These are phyloP conservation scores for Phaffia rhodozyma DNA, from an alignment of 1,284 basidiomycete species.

Conservation along the genomic window DNA sequence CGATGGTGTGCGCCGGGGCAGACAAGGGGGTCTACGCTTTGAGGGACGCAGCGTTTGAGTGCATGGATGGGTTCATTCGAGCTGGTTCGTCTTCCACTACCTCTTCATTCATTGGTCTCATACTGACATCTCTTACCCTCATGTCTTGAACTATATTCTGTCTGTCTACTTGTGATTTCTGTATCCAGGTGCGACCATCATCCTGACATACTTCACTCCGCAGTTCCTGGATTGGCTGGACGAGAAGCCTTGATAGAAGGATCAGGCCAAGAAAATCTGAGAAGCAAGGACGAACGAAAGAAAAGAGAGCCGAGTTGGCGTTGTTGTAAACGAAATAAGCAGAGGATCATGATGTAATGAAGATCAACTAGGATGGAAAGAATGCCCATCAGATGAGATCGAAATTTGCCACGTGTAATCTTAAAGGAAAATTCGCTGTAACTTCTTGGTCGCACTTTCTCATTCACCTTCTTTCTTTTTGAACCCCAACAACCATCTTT, in stretches of 20 bases:
- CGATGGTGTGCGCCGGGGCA: conserved; percentile 91
- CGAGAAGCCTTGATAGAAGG: conserved; percentile 22
- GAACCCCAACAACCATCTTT: too few species aligned
- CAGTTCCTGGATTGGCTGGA: conserved; percentile 86
- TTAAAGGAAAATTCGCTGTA: background rate
- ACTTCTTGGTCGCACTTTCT: too few species aligned
- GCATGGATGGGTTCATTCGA: conserved; percentile 73
- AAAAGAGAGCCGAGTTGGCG: background rate
- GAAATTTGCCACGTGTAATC: background rate
- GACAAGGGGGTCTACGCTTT: conserved; percentile 85
- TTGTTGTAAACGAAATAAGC: background rate
- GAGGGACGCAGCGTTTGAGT: conserved; percentile 87
- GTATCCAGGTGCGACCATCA: conserved; percentile 62
- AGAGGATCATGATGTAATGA: background rate
- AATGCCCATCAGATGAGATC: background rate
- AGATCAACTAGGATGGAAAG: background rate
- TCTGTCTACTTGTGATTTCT: background rate
- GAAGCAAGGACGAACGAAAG: background rate
- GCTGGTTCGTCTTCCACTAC: conserved; percentile 50
- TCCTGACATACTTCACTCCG: conserved; percentile 90
- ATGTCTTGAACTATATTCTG: conserved; percentile 40
- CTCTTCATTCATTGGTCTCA: conserved; percentile 41
- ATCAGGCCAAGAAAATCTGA: background rate
- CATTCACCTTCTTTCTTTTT: too few species aligned
- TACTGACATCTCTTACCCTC: conserved; percentile 53